Conservation (phyloP, 176 grass and related monocot species). For the Triticum dicoccoides region DNA sequence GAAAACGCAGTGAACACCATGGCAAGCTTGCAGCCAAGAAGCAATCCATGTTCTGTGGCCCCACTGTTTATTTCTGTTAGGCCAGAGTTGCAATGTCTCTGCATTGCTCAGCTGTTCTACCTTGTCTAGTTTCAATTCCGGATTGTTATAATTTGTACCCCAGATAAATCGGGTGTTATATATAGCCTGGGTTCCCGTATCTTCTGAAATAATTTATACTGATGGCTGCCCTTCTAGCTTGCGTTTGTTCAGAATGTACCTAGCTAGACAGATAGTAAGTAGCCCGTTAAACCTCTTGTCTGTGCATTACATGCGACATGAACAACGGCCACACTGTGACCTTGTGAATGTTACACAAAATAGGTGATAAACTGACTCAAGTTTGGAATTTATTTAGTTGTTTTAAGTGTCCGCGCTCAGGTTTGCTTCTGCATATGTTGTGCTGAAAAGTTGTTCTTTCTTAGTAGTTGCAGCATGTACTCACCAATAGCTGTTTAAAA, state of each 20-base stretch:
- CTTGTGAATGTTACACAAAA: no score
- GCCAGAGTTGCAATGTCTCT: background rate
- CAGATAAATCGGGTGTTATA: no score
- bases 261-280: background rate
- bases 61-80: background rate
- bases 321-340: no score
- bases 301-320: no score
- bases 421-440: background rate
- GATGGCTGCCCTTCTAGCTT: background rate
- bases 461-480: background rate
- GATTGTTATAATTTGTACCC: no score
- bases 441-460: background rate
- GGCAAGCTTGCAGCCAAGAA: background rate
- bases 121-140: no score
- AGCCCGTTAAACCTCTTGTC: no score
- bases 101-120: background rate
- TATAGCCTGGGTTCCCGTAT: no score
- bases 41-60: background rate
- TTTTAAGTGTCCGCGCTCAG: background rate
- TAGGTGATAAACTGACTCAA: background rate
- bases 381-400: background rate
- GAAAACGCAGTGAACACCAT: background rate
- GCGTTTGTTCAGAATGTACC: background rate
- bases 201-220: background rate
- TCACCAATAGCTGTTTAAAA: background rate